Percentiles rank a stretch among this genome's conserved stretches.
phyloP scores from a whole-genome alignment of 352 stramenopile species.

The Blastocystis sp. region DNA sequence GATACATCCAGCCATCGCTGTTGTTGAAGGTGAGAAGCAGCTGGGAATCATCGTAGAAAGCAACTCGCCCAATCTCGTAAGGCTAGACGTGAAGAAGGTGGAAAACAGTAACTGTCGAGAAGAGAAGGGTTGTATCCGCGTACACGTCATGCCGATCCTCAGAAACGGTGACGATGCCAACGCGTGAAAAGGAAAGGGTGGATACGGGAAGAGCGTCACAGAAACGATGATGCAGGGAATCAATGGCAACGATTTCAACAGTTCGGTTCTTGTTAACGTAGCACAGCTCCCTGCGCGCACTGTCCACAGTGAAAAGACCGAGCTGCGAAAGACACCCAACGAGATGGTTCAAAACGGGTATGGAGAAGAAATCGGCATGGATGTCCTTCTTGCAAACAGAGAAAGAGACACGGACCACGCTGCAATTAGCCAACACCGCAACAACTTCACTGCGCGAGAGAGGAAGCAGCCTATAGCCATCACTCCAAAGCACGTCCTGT shows the following conservation, averaged over 20 bases:
- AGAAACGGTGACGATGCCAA: background rate
- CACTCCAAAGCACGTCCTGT: background rate
- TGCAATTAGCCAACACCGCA: background rate
- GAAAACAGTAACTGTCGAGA: background rate
- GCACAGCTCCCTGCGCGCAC: background rate
- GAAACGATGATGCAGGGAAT: background rate
- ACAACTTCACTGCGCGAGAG: background rate
- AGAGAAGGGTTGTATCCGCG: background rate
- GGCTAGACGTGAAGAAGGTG: background rate
- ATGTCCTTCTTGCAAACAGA: background rate
- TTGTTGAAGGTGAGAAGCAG: background rate
- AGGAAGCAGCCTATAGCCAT: background rate
- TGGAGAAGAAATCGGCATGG: background rate
- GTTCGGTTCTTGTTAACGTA: slow-evolving; percentile 2
- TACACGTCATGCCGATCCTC: background rate
- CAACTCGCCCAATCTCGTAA: background rate
- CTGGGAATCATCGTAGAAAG: background rate
- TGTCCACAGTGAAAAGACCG: background rate
- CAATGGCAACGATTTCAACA: background rate
- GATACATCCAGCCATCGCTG: background rate
- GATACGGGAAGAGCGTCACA: background rate
- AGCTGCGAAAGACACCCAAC: background rate
- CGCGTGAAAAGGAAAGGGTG: background rate
- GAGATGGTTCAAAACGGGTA: slow-evolving; percentile 15
- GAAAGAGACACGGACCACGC: background rate